These are phyloP conservation scores for Austroboletus novae-zelandiae DNA, from an alignment of 1,284 basidiomycete species.

Conservation along the genomic window DNA sequence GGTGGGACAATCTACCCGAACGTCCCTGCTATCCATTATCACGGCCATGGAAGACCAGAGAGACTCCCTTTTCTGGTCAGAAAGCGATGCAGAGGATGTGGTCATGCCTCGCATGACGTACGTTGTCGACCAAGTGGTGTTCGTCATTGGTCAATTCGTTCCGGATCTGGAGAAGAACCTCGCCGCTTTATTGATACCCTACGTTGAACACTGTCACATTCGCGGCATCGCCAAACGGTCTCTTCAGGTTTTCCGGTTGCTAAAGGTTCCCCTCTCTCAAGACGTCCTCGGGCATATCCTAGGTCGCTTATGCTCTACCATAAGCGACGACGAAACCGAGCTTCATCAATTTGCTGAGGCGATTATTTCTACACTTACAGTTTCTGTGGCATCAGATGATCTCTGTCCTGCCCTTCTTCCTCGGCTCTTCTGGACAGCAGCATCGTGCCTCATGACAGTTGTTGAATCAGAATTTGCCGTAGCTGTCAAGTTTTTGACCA, in stretches of 20 bases:
- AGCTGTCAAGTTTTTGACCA: conserved; percentile 66
- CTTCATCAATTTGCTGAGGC: conserved; percentile 85
- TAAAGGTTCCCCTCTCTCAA: conserved; percentile 74
- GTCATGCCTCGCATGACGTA: conserved; percentile 67
- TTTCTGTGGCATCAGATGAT: conserved; percentile 60
- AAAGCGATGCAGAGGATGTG: conserved; percentile 57
- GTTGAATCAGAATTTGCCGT: conserved; percentile 81
- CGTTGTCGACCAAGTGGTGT: conserved; percentile 67
- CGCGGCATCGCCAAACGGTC: conserved; percentile 87
- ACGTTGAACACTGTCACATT: conserved; percentile 88
- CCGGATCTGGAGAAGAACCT: conserved; percentile 72
- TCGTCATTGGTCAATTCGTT: conserved; percentile 67
- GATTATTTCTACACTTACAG: conserved; percentile 76
- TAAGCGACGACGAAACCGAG: conserved; percentile 67
- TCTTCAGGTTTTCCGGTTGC: conserved; percentile 84
- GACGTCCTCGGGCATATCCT: conserved; percentile 79
- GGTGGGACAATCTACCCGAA: conserved; percentile 43
- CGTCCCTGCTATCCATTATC: conserved; percentile 51
- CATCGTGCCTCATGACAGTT: conserved; percentile 80
- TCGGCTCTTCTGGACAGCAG: conserved; percentile 86
- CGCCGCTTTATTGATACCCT: conserved; percentile 78
- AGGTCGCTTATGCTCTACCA: conserved; percentile 82
- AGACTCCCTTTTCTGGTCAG: conserved; percentile 67
- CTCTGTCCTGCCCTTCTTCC: conserved; percentile 66
- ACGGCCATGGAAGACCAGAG: conserved; percentile 58